These are phyloP conservation scores for Taxawa tesnikishii DNA, from an alignment of 2,329 filamentous ascomycete species.

Conservation along the genomic window DNA sequence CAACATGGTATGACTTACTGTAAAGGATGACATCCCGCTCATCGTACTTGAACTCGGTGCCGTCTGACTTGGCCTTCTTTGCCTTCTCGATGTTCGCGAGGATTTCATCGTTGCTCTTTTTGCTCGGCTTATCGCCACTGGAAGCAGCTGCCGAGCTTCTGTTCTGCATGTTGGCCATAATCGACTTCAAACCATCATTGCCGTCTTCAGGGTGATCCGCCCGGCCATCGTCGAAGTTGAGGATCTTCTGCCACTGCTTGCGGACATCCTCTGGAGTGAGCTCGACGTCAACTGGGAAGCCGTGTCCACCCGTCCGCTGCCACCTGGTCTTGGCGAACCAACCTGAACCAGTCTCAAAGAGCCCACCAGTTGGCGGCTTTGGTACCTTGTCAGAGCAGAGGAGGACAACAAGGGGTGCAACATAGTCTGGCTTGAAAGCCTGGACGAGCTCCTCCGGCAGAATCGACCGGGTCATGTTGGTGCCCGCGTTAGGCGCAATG, in stretches of 20 bases:
- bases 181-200: slow-evolving; percentile 65
- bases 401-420: slow-evolving; percentile 81
- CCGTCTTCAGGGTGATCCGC: slow-evolving; percentile 75
- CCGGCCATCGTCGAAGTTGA: slow-evolving; percentile 76
- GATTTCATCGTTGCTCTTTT: slow-evolving; percentile 44
- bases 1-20: slow-evolving; percentile 31
- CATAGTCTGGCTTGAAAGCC: slow-evolving; percentile 98
- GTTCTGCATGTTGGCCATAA: slow-evolving; percentile 79
- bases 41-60: slow-evolving; percentile 69
- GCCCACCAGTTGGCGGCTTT: slow-evolving; percentile 65
- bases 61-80: slow-evolving; percentile 57
- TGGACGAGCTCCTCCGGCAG: slow-evolving; percentile 96
- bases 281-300: slow-evolving; percentile 77
- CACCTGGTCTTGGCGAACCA: slow-evolving; percentile 89
- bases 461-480: slow-evolving; percentile 85
- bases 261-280: slow-evolving; percentile 76
- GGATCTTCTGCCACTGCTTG: slow-evolving; percentile 64
- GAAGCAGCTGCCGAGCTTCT: slow-evolving; percentile 36
- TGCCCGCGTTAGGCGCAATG: slow-evolving; percentile 94
- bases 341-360: slow-evolving; percentile 91
- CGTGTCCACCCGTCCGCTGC: slow-evolving; percentile 81
- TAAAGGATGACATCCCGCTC: slow-evolving; percentile 89
- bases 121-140: slow-evolving; percentile 17
- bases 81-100: slow-evolving; percentile 65
- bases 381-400: slow-evolving; percentile 82